phyloP scores from a whole-genome alignment of 2,329 filamentous ascomycete genomes.

The Chaetothyriales sp. region DNA sequence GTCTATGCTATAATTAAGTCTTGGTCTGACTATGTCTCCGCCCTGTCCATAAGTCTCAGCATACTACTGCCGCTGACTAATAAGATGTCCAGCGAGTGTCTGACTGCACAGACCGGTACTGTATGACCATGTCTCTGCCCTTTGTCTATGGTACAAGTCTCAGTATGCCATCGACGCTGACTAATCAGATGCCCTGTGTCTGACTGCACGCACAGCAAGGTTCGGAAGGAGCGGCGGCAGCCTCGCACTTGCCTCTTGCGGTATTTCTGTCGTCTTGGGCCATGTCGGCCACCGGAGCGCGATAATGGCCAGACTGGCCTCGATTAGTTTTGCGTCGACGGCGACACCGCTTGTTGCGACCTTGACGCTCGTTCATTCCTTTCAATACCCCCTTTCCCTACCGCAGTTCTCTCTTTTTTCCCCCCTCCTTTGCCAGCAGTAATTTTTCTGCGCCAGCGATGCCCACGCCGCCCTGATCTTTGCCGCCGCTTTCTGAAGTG shows the following conservation, averaged over 20 bases:
- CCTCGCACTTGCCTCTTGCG: neutral
- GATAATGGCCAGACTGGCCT: neutral
- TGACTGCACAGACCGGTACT: too few species aligned
- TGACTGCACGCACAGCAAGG: too few species aligned
- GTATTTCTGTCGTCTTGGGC: neutral
- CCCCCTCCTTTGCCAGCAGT: neutral
- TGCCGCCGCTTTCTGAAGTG: slow-evolving; percentile 1
- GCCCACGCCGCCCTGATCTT: neutral
- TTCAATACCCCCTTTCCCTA: neutral
- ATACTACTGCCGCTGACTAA: neutral
- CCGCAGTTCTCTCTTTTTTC: neutral
- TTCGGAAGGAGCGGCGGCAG: neutral
- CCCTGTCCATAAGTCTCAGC: too few species aligned
- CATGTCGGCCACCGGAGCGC: neutral
- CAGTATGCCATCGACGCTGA: neutral
- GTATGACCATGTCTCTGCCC: neutral
- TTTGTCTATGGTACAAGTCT: too few species aligned
- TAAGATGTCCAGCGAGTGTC: neutral
- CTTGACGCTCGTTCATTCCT: neutral
- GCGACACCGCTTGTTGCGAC: neutral
- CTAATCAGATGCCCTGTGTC: neutral
- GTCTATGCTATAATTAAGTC: too few species aligned
- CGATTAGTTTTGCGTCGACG: neutral
- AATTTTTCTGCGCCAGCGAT: neutral
- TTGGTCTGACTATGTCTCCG: too few species aligned